Conservation (phyloP, 2,329 filamentous ascomycete species). For the Sarocladiaceae sp. region DNA sequence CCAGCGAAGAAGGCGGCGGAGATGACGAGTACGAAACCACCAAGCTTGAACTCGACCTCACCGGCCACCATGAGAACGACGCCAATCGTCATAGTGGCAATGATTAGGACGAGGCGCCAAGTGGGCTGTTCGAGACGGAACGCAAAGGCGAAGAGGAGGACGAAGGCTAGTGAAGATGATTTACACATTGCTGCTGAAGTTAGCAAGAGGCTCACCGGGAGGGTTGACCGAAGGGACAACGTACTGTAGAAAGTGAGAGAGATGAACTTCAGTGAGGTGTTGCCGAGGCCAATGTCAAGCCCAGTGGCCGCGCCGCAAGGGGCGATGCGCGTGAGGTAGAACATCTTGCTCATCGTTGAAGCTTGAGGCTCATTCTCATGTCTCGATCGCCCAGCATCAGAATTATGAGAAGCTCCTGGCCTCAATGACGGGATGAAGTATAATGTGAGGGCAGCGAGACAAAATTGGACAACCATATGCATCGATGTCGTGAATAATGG, state of each 20-base stretch:
- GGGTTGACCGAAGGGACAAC: slow-evolving; percentile 21
- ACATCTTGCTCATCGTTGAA: slow-evolving; percentile 68
- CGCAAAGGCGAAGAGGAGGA: slow-evolving; percentile 88
- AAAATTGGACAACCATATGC: slow-evolving; percentile 95
- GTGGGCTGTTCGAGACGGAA: slow-evolving; percentile 88
- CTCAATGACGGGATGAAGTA: slow-evolving; percentile 78
- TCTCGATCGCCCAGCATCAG: slow-evolving; percentile 43
- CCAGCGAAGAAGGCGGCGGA: slow-evolving; percentile 90
- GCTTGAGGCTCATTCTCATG: slow-evolving; percentile 43
- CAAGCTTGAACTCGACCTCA: slow-evolving; percentile 79
- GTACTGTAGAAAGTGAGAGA: slow-evolving; percentile 91
- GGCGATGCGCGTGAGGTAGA: slow-evolving; percentile 86
- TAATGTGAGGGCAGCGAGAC: slow-evolving; percentile 68
- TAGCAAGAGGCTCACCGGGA: slow-evolving; percentile 16
- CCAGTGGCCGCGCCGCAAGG: slow-evolving; percentile 91
- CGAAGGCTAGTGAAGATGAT: slow-evolving; percentile 90
- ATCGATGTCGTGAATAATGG: slow-evolving; percentile 91
- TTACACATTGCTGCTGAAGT: slow-evolving; percentile 81
- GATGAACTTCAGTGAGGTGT: slow-evolving; percentile 93
- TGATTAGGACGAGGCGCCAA: slow-evolving; percentile 78
- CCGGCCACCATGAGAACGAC: slow-evolving; percentile 98
- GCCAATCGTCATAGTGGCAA: slow-evolving; percentile 83
- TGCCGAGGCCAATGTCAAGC: slow-evolving; percentile 91
- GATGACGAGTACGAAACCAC: slow-evolving; percentile 90
- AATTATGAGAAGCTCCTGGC: slow-evolving; percentile 45